Base-by-base conservation (phyloP, 345 rosid species). In the Gossypioides kirkii region DNA sequence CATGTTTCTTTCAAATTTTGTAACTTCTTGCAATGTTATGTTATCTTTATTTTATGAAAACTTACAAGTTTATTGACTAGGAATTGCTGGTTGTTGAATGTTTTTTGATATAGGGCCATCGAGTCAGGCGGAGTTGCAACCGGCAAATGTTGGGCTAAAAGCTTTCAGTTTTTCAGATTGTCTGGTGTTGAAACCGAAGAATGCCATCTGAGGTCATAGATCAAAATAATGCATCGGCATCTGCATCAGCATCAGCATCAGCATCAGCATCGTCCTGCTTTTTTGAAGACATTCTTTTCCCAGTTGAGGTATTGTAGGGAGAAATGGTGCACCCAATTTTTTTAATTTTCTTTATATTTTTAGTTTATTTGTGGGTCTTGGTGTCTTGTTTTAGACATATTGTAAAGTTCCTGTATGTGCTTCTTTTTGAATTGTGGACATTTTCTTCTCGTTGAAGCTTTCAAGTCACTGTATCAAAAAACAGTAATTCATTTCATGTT, bases 191-290 rank as follows among this genome's bases (percentile, higher is more conserved):
- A n/a, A 77, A 69, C 77, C 77, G 53, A 72, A 67, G 59, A 54
- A 89, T 89, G 94, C 89, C 94, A 71, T 87, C 81, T 69, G 89
- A 89, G 73, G 73, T 87, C 72, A 80, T 85, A 87, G 94, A 88
- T 79, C 88, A 82, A 77, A 86, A 85, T 78, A 81, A 84, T 61
- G 76, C 74, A 61, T 74, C 82, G 17, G 80, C 90, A 14, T 78
- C 86, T 1, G 76, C 74, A 61, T 74, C 82, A 13, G 80, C 90
- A n/a, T 78, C 86, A n/a, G 80, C 90, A 14, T 78, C 86, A 1
- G 76, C 74, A 61, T 74, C 82, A 13, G 80, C 90, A n/a, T 78
- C 86, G 1, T 73, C 90, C 60, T 80, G 73, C 18, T 80, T 81
- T 74, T 82, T 72, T 13, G 97, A 89, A 50, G 94, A 87, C 54